Evolutionary conservation across 345 rosid genomes (phyloP).

Genomic region (Lumnitzera littorea): DNA sequence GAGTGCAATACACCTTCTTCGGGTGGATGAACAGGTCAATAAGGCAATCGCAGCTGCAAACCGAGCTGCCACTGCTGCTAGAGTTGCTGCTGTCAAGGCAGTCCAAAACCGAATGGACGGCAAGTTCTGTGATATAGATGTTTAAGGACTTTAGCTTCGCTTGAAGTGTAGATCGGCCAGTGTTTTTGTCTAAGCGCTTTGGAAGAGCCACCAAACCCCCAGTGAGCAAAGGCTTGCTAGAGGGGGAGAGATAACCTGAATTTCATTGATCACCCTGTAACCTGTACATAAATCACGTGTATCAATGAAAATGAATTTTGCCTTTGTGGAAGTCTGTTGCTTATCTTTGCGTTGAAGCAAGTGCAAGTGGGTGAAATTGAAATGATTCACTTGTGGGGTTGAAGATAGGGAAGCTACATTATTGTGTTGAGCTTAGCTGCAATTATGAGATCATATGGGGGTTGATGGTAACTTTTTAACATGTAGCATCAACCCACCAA

Average conservation of each 20-base stretch:
- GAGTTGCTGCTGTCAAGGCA: constrained; percentile 93
- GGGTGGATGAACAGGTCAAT: constrained; percentile 78
- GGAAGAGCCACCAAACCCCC: no score
- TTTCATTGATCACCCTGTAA: constrained; percentile 19
- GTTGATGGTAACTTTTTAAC: constrained; percentile 12
- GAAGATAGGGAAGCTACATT: constrained; percentile 7
- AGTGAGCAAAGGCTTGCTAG: no score
- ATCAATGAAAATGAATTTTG: constrained; percentile 30
- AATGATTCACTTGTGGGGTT: constrained; percentile 14
- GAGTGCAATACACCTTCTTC: constrained; percentile 44
- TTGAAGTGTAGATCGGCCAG: no score
- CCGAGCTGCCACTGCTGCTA: constrained; percentile 86
- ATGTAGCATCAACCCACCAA: background rate
- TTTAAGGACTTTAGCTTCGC: constrained; percentile 17
- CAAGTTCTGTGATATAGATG: constrained; percentile 67
- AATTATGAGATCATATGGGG: constrained; percentile 11
- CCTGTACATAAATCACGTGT: constrained; percentile 16
- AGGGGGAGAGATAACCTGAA: background rate
- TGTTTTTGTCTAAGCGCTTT: no score
- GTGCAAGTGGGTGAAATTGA: background rate
- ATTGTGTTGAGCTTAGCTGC: constrained; percentile 9
- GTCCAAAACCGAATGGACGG: constrained; percentile 90
- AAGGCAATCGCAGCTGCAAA: constrained; percentile 65
- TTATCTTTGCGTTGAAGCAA: background rate
- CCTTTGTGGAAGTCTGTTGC: background rate